Base-by-base conservation (phyloP, 805 yeast genomes). In the Yarrowia sp. region DNA sequence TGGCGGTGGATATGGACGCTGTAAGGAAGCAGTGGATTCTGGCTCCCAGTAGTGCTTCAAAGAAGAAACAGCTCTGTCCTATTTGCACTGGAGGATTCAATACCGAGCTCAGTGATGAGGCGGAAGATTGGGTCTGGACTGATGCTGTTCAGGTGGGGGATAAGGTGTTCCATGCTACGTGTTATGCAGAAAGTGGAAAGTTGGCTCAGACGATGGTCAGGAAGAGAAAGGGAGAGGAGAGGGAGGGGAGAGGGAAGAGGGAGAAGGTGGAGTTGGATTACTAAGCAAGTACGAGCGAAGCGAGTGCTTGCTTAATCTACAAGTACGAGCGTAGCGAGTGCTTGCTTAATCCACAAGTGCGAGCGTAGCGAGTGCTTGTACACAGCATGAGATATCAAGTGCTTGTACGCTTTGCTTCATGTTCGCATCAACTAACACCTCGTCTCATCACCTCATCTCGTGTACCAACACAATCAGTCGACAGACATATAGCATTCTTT, bases 61-160 rank as follows among this genome's bases (percentile, higher is more conserved):
- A 84, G 69, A 88, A 83, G 77, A 78, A 78, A 17, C 77, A 80
- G 36, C 77, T 81, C 17, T 89, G 96, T 75, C 87, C 88, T 0
- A 83, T 89, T 35, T 89, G 96, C 74, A 84, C 83, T 70, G 96
- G 90, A 67, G 79, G 77, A 10, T 78, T 87, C 33, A 77, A 79
- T 51, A 87, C 87, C n/a, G 81, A 81, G 7, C 89, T 87, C 80
- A 86, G 85, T 69, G 93, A 88, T 69, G 88, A 85, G 51, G 75
- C 82, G 1, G 93, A 92, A 65, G 92, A 88, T 69, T 89, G 96
- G 96, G 83, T 89, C 18, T 89, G 92, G 92, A 81, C 78, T 67
- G 86, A 87, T 71, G 87, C 91, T 1, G 78, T 86, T 13, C 79
- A 78, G 61, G 78, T 78, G 0, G 82, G 74, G 38, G 74, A 80